phyloP scores from a whole-genome alignment of 331 rosid genomes.

The Quercus phellos region DNA sequence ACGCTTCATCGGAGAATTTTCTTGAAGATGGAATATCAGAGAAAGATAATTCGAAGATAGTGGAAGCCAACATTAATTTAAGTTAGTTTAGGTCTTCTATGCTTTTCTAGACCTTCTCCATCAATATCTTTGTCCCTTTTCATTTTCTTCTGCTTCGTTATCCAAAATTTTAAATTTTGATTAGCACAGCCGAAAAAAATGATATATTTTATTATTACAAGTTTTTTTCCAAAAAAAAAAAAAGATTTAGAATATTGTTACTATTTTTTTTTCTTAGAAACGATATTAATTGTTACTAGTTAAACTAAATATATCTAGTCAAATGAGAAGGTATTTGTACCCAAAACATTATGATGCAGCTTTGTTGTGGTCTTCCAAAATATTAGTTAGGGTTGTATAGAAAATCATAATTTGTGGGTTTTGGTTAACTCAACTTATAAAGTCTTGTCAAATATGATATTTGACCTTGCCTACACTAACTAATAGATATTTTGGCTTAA shows the following conservation, averaged over 20 bases:
- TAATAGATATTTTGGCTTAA: too few relatives aligned
- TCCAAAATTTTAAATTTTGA: too few relatives aligned
- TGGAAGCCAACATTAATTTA: neutral
- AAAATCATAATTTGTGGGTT: too few relatives aligned
- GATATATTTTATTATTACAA: neutral
- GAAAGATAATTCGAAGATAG: neutral
- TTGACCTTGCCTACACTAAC: too few relatives aligned
- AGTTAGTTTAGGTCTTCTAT: neutral
- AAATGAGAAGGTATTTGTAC: neutral
- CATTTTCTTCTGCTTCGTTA: neutral
- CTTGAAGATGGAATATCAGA: constrained; percentile 22
- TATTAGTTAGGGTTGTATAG: neutral
- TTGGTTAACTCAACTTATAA: too few relatives aligned
- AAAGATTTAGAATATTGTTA: too few relatives aligned
- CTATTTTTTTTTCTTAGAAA: too few relatives aligned
- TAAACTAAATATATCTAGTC: neutral
- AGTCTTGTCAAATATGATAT: too few relatives aligned
- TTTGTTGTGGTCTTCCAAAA: neutral
- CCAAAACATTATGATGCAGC: neutral
- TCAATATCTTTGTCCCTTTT: neutral
- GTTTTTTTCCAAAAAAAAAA: neutral
- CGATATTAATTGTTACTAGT: neutral
- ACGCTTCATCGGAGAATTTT: constrained; percentile 31
- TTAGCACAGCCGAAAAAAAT: too few relatives aligned
- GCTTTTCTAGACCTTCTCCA: neutral